A percentile compares a stretch with the other conserved stretches of the same genome.
These are phyloP conservation scores for Kwoniella mangroviensis DNA, from an alignment of 768 basidiomycete species.

Conservation along the genomic window DNA sequence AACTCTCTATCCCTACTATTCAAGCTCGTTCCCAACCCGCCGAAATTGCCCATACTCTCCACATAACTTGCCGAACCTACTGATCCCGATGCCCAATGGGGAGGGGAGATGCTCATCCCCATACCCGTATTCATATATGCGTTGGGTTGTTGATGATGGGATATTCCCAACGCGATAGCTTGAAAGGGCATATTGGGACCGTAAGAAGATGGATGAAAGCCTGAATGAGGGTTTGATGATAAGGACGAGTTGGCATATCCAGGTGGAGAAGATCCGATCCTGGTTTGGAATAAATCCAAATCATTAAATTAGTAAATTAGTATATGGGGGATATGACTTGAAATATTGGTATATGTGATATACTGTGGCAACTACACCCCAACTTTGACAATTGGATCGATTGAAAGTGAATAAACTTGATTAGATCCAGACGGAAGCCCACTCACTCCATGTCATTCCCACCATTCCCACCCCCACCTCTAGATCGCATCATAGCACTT, in stretches of 20 bases:
- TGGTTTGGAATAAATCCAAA: background rate
- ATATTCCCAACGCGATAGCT: slow-evolving; percentile 24
- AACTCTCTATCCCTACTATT: slow-evolving; percentile 47
- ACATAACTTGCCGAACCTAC: slow-evolving; percentile 37
- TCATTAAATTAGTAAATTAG: background rate
- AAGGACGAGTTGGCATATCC: slow-evolving; percentile 20
- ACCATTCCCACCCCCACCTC: slow-evolving; percentile 7
- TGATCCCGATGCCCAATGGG: slow-evolving; percentile 31
- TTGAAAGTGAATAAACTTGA: background rate
- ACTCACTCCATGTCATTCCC: slow-evolving; percentile 20
- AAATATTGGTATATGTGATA: no score
- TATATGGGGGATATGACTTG: background rate
- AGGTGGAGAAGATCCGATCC: slow-evolving; percentile 15
- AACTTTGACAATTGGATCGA: background rate
- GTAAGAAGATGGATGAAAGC: slow-evolving; percentile 31
- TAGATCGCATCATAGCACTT: slow-evolving; percentile 30
- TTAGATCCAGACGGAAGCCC: background rate
- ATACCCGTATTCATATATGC: slow-evolving; percentile 23
- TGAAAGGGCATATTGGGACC: slow-evolving; percentile 29
- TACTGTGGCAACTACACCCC: no score
- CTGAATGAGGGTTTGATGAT: slow-evolving; percentile 32
- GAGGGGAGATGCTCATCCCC: slow-evolving; percentile 49
- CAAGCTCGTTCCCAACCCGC: slow-evolving; percentile 18
- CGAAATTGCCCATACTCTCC: slow-evolving; percentile 42
- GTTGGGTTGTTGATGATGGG: slow-evolving; percentile 10